Evolutionary conservation across 305 asterid genomes (phyloP), one percentile per base, ranked within the genome.

Genomic region (Fraxinus latifolia): DNA sequence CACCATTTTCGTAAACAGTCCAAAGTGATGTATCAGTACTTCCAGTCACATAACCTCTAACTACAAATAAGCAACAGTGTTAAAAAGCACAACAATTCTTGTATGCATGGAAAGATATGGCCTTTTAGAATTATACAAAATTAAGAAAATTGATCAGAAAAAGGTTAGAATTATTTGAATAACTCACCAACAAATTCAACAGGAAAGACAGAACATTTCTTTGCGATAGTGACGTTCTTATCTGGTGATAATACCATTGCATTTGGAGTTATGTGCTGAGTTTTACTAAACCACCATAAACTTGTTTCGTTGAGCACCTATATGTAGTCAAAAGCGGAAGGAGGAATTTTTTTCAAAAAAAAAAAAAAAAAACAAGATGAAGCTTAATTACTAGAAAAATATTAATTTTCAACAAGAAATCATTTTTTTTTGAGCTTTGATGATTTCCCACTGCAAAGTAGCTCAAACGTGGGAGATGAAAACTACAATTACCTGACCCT

Each of bases 281-380:
- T 95, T 82, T 86, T 87, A 87, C 83, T 78, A 86, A 95, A 94
- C 99, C 99, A 95, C 99, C 99, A 94, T 88, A 95, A 89, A 89
- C 98, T 95, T 60, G 97, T 94, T 72, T 94, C 97, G 77, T 95
- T 95, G 60, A 95, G 99, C 76, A 95, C 99, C 97, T 95, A 88
- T 71, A 81, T 14, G 71, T 17, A 81, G 77, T 77, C 76, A 21
- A 82, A 29, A 36, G 19, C 9, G 15, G 23, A 77, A 55, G 23
- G 37, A 2, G 34, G 74, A 65, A 3, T 27, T 23, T 23, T 25
- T 67, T 27, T 1, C 17, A 65, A 25, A 65, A 55, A 17, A 55
- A 33, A 73, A 33, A 73, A 62, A 77, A 81, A 25, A 50, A 42
- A 42, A 6, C 33, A 67, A 67, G 74, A 67, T 27, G 73, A 67